phyloP scores from a whole-genome alignment of 1,139 yeast genomes.

The Pichia sp. region DNA sequence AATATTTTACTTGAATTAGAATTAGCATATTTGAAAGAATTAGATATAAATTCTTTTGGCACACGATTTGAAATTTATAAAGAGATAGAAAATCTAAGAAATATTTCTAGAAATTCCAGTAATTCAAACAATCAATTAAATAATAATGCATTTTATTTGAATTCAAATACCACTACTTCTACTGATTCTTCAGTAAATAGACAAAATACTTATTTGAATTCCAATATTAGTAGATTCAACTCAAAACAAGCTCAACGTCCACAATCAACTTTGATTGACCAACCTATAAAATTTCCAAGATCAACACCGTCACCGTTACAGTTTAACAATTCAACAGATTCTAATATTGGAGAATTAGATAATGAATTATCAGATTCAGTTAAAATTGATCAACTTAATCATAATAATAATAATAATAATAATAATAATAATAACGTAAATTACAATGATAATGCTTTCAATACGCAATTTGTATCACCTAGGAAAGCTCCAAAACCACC shows the following conservation, averaged over 20 bases:
- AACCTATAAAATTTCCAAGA: not conserved
- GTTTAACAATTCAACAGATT: not conserved
- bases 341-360: not conserved
- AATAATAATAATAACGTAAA: no score
- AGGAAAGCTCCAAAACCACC: conserved; percentile 62
- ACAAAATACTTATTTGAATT: not conserved
- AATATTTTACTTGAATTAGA: conserved; percentile 79
- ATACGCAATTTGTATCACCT: conserved; percentile 47
- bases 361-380: not conserved
- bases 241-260: conserved; percentile 5
- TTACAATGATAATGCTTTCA: no score
- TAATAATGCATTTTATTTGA: not conserved
- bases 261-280: not conserved
- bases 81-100: conserved; percentile 70
- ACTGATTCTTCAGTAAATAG: conserved; percentile 10
- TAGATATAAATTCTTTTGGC: conserved; percentile 90
- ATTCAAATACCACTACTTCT: not conserved
- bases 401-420: no score
- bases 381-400: not conserved
- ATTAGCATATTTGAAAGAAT: conserved; percentile 77
- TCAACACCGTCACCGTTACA: conserved; percentile 8
- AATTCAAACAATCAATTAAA: not conserved
- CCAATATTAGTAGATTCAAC: conserved; percentile 4
- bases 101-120: conserved; percentile 18
- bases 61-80: conserved; percentile 88